phyloP scores from a whole-genome alignment of 202 grass and related monocot genomes.

The Hordeum pubiflorum region DNA sequence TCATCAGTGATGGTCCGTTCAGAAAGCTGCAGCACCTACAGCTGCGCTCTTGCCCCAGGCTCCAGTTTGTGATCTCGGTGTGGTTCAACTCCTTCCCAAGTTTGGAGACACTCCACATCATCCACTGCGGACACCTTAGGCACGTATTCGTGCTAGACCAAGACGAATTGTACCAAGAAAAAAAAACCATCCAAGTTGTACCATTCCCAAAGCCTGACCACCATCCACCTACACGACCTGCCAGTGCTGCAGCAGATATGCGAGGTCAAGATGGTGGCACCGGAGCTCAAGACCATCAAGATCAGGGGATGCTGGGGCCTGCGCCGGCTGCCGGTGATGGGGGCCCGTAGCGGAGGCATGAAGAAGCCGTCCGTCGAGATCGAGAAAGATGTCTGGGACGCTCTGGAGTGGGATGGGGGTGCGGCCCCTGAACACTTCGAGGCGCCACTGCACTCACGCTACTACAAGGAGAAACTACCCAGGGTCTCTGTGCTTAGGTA shows the following conservation, averaged over 20 bases:
- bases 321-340: background rate
- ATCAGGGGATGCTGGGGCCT: background rate
- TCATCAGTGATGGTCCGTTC: fast-evolving
- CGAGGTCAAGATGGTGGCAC: background rate
- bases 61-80: background rate
- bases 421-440: background rate
- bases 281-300: background rate
- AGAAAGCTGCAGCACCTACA: background rate
- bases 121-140: background rate
- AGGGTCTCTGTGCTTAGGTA: background rate
- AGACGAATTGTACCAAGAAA: fast-evolving
- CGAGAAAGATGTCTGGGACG: background rate
- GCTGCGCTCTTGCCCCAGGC: constrained; percentile 9
- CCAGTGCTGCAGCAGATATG: background rate
- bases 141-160: background rate
- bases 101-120: too few species aligned
- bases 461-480: background rate
- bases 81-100: background rate
- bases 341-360: background rate
- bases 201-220: background rate
- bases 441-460: background rate
- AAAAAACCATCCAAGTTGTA: fast-evolving
- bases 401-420: background rate
- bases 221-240: constrained; percentile 18
- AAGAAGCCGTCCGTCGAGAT: background rate